Base-by-base conservation (phyloP, 164 flowering plant genomes). In the Warburgia ugandensis region DNA sequence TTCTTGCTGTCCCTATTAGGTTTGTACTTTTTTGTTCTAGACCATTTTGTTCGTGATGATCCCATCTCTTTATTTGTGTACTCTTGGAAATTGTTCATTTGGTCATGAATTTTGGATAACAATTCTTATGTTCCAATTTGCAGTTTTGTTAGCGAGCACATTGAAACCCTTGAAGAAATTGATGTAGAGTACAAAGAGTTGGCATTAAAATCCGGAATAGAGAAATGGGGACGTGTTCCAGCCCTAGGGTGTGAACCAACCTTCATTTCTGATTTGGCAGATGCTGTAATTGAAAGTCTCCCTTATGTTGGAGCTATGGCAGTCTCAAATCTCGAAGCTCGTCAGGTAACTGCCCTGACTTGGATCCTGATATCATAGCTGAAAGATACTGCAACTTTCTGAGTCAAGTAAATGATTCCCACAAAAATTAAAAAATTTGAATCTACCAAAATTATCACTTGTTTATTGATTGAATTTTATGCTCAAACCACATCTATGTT, bases 221-320 rank as follows among this genome's bases (percentile, higher is more conserved):
- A 81, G 64, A 80, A 78, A 26, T 88, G 97, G 97, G 95, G 99
- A 0, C 91, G 97, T 55, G 99, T 86, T 60, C 99, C 99, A 60
- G 95, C 97, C 26, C 70, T 92, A 55, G 94, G 92, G 46, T 86
- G 95, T 64, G 95, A 86, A 54, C 86, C 94, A 2, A 76, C 83
- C 45, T 92, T 92, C 73, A 92, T 92, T 59, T 69, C 86, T 42
- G 97, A 92, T 63, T 68, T 92, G 64, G 99, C 99, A 55, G 95
- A 88, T 84, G 99, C 99, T 14, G 97, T 92, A 21, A 86, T 92
- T 47, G 99, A 92, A 68, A 76, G 89, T 71, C 91, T 90, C 12
- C 97, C 97, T 31, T 90, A 90, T 70, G 95, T 86, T 26, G 95
- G 97, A 45, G 95, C 95, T 31, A 90, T 86, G 97, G 95, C 97